Evolutionary conservation across 305 asterid species (phyloP).

Genomic region (Fraxinus platypoda): DNA sequence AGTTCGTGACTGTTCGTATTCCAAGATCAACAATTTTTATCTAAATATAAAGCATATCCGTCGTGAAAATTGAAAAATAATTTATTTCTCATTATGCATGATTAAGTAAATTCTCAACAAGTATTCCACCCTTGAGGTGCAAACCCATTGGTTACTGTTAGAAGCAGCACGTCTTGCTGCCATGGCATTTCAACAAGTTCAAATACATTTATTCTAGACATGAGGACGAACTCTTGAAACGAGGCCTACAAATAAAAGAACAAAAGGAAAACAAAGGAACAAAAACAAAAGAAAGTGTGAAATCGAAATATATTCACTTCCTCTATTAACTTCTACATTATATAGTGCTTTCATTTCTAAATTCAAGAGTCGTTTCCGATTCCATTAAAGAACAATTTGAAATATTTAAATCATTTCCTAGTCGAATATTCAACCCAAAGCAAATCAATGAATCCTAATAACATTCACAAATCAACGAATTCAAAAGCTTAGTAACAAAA

Average conservation of each 20-base stretch:
- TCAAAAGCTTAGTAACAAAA: background rate
- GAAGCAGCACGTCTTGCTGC: background rate
- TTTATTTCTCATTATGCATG: too few relatives aligned
- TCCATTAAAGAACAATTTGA: background rate
- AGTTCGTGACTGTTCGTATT: too few relatives aligned
- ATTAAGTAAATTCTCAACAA: too few relatives aligned
- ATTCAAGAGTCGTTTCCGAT: background rate
- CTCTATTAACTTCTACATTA: too few relatives aligned
- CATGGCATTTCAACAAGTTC: background rate
- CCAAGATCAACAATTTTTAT: too few relatives aligned
- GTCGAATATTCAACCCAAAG: background rate
- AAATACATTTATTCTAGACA: too few relatives aligned
- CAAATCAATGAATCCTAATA: background rate
- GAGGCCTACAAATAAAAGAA: background rate
- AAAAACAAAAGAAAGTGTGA: background rate
- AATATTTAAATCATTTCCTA: background rate
- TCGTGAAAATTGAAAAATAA: too few relatives aligned
- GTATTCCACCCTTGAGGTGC: too few relatives aligned
- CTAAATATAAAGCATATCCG: too few relatives aligned
- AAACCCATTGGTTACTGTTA: background rate
- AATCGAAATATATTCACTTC: background rate
- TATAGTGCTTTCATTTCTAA: background rate
- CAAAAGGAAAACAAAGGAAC: background rate
- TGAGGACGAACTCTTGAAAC: background rate
- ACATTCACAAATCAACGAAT: background rate